phyloP scores from a whole-genome alignment of 139 green algal species.

The Chlorella sorokiniana region DNA sequence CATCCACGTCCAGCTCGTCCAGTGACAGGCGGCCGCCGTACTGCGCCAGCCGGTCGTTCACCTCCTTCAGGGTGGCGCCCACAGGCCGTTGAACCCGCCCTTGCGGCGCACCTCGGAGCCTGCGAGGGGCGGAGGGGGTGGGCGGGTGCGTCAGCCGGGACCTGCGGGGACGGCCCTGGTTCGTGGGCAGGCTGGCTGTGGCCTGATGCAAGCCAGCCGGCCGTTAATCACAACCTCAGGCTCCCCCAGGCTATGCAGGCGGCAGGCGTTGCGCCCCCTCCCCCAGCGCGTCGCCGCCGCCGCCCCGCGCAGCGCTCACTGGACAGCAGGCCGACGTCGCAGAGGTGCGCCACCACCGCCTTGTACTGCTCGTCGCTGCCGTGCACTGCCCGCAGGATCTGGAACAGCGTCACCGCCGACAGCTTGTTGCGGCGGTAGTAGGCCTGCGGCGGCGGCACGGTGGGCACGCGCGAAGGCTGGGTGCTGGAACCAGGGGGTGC shows the following conservation, averaged over 20 bases:
- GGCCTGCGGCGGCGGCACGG: too few species aligned
- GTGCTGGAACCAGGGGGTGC: too few species aligned
- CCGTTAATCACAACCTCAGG: too few species aligned
- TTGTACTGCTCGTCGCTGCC: conserved; percentile 36
- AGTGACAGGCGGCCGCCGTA: conserved; percentile 40
- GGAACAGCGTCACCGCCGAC: conserved; percentile 44
- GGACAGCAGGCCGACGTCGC: conserved; percentile 47
- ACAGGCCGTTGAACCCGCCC: background rate
- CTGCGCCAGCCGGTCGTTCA: conserved; percentile 15
- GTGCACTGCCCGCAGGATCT: conserved; percentile 48
- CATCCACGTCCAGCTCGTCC: conserved; percentile 42
- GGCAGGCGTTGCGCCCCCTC: too few species aligned
- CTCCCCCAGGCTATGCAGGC: too few species aligned
- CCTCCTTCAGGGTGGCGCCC: conserved; percentile 6
- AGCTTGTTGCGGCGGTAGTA: conserved; percentile 47
- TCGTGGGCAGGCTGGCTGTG: too few species aligned
- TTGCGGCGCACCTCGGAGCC: background rate
- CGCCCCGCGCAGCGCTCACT: background rate
- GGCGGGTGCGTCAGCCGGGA: background rate
- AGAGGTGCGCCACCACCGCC: conserved; percentile 46
- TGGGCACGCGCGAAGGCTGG: too few species aligned
- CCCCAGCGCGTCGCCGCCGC: too few species aligned
- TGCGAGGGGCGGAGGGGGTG: background rate
- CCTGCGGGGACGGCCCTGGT: too few species aligned
- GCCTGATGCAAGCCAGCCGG: too few species aligned